These are phyloP conservation scores for Chenopodium quinoa DNA, from an alignment of 148 eudicot species.

Conservation along the genomic window DNA sequence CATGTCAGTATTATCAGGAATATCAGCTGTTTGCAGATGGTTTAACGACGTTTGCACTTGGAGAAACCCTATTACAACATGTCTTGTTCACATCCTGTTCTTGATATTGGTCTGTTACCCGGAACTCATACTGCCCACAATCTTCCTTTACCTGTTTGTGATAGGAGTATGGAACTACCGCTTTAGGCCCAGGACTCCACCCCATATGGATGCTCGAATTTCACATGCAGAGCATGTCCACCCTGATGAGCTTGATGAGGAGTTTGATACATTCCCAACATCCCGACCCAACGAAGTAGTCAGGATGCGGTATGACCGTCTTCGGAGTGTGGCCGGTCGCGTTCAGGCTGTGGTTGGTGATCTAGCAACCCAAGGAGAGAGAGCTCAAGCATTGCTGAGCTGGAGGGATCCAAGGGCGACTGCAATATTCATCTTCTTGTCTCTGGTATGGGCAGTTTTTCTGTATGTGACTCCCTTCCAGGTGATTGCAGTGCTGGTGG, in stretches of 20 bases:
- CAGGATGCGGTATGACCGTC: constrained; percentile 73
- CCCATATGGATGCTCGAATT: constrained; percentile 86
- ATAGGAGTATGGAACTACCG: constrained; percentile 92
- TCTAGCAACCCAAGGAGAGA: constrained; percentile 85
- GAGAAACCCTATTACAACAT: constrained; percentile 84
- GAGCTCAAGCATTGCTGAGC: constrained; percentile 68
- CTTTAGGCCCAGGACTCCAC: constrained; percentile 69
- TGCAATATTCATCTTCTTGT: constrained; percentile 67
- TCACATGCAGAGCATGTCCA: constrained; percentile 77
- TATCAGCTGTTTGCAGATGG: constrained; percentile 60
- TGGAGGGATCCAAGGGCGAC: constrained; percentile 98
- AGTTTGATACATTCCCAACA: constrained; percentile 82
- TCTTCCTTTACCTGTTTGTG: constrained; percentile 82
- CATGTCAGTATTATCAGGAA: constrained; percentile 67
- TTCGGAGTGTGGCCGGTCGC: constrained; percentile 69
- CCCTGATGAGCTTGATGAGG: constrained; percentile 87
- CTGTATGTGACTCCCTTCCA: constrained; percentile 91
- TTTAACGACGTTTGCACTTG: constrained; percentile 63
- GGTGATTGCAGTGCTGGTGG: constrained; percentile 61
- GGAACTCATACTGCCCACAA: constrained; percentile 74
- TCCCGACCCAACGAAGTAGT: constrained; percentile 57
- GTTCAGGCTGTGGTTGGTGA: constrained; percentile 87
- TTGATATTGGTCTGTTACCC: constrained; percentile 87
- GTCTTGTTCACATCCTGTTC: constrained; percentile 75
- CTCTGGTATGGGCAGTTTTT: constrained; percentile 66